Evolutionary conservation across 352 stramenopile species (phyloP).

Genomic region (Peronospora farinosa): DNA sequence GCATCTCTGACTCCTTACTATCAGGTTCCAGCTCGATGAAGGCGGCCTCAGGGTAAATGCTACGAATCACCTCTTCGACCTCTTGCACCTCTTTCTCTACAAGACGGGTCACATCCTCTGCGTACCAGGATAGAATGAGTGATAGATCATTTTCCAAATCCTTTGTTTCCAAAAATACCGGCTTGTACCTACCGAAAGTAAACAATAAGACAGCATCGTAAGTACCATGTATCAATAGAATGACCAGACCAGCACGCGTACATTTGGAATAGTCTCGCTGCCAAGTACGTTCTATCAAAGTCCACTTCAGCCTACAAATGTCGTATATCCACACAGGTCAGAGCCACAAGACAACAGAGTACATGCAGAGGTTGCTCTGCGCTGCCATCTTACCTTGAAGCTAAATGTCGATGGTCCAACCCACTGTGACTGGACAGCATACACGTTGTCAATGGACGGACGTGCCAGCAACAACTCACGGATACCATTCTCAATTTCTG

Average conservation of each 20-base stretch:
- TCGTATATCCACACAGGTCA: conserved; percentile 11
- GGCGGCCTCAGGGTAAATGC: conserved; percentile 89
- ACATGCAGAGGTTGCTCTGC: not conserved
- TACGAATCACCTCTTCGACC: conserved; percentile 91
- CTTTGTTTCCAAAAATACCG: conserved; percentile 89
- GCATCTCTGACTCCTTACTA: conserved; percentile 86
- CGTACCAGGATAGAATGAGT: conserved; percentile 91
- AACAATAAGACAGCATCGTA: not conserved
- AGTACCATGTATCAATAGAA: conserved; percentile 5
- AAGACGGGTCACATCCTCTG: conserved; percentile 84
- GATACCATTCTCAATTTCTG: conserved; percentile 85
- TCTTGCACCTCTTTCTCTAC: conserved; percentile 94
- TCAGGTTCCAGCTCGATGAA: conserved; percentile 98
- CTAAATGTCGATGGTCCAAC: conserved; percentile 96
- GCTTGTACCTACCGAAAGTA: conserved; percentile 87
- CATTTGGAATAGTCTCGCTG: conserved; percentile 90
- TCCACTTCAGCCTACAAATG: conserved; percentile 92
- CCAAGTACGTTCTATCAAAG: conserved; percentile 97
- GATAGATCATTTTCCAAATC: conserved; percentile 89
- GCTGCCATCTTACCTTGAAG: conserved; percentile 84
- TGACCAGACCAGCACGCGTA: conserved; percentile 23
- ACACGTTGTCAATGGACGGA: conserved; percentile 91
- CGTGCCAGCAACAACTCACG: conserved; percentile 69
- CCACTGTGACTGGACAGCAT: conserved; percentile 96
- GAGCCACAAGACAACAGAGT: not conserved